Percentiles rank a stretch among this genome's conserved stretches.
Conservation (phyloP, 2,329 filamentous ascomycete genomes). For the Colletotrichum sansevieriae region DNA sequence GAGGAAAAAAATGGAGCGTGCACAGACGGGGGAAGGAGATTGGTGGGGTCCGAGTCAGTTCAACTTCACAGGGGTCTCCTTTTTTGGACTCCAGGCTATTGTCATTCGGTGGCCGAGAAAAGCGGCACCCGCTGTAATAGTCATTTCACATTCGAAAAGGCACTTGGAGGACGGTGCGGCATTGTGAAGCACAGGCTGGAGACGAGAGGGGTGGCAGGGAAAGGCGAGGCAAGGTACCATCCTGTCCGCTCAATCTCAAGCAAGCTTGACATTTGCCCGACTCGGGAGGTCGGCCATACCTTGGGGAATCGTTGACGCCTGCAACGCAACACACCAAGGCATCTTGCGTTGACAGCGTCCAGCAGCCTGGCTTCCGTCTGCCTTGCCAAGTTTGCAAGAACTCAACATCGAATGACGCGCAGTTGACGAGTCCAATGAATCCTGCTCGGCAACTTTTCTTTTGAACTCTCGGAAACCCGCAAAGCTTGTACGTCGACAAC, state of each 20-base stretch:
- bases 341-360: too few species aligned
- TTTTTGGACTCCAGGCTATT: neutral
- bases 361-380: too few species aligned
- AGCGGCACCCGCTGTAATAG: constrained; percentile 15
- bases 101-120: constrained; percentile 25
- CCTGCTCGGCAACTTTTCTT: neutral
- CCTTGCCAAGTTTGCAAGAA: too few species aligned
- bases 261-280: constrained; percentile 24
- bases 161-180: neutral
- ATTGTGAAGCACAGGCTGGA: neutral
- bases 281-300: constrained; percentile 17
- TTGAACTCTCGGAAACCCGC: neutral
- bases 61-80: neutral
- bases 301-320: neutral
- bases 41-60: constrained; percentile 15
- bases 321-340: too few species aligned
- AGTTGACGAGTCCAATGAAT: neutral
- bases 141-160: neutral
- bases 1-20: constrained; percentile 22
- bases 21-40: constrained; percentile 35
- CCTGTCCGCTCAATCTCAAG: constrained; percentile 1
- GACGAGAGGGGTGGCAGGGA: neutral
- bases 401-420: too few species aligned
- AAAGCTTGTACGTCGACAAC: constrained; percentile 11
- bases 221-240: neutral